phyloP scores from a whole-genome alignment of 441 rosid genomes.

The Capsella rubella region DNA sequence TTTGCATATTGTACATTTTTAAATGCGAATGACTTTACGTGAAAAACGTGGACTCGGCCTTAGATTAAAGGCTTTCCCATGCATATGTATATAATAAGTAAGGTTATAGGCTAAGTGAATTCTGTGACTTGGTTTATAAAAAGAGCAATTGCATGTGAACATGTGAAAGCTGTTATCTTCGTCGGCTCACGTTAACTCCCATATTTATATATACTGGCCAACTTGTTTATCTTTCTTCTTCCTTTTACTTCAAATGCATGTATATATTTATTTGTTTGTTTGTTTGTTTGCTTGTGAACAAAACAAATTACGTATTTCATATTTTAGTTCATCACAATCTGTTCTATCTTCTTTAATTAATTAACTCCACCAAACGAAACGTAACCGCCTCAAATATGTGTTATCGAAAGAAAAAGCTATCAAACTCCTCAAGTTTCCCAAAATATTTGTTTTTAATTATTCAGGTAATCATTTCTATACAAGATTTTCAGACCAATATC shows the following conservation, averaged over 20 bases:
- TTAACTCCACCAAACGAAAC: no score
- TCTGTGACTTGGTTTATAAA: conserved; percentile 37
- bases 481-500: background rate
- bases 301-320: background rate
- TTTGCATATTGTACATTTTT: background rate
- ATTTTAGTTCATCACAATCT: no score
- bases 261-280: background rate
- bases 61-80: background rate
- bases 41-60: conserved; percentile 30
- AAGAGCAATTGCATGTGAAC: conserved; percentile 39
- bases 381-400: no score
- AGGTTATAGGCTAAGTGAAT: conserved; percentile 29
- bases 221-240: conserved; percentile 38
- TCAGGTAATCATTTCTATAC: background rate
- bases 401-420: background rate
- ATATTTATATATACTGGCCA: conserved; percentile 25
- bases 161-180: conserved; percentile 33
- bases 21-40: conserved; percentile 10
- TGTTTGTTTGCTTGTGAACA: conserved; percentile 37
- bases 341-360: no score
- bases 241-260: conserved; percentile 35
- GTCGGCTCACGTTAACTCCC: conserved; percentile 37
- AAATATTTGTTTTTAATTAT: background rate
- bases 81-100: background rate
- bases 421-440: background rate